Evolutionary conservation across 148 eudicot genomes (phyloP).

Genomic region (Beta vulgaris): DNA sequence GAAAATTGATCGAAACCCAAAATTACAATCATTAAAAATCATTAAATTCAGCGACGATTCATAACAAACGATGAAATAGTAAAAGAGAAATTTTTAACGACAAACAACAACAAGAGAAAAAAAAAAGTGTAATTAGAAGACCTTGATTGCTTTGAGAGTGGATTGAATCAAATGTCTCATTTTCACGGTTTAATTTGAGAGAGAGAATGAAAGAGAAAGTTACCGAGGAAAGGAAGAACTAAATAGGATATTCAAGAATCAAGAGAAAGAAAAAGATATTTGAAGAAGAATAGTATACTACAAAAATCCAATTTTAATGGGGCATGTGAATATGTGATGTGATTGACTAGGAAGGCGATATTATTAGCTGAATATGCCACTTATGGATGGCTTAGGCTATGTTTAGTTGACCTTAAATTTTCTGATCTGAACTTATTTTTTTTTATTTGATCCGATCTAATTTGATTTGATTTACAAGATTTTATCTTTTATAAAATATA

Average conservation of each 20-base stretch:
- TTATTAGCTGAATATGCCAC: no score
- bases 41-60: not conserved
- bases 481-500: no score
- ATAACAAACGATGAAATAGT: not conserved
- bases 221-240: not conserved
- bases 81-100: not conserved
- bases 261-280: not conserved
- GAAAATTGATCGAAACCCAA: not conserved
- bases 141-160: constrained; percentile 32
- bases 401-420: no score
- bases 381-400: no score
- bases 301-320: no score
- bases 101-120: not conserved
- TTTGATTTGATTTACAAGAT: no score
- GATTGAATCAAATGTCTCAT: constrained; percentile 36
- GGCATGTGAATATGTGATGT: no score
- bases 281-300: no score
- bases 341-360: no score
- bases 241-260: not conserved
- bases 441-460: no score
- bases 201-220: not conserved
- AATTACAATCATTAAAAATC: not conserved
- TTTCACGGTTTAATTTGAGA: not conserved
- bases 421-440: no score
- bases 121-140: not conserved